Evolutionary conservation across 495 filamentous ascomycete species (phyloP), one percentile per base, ranked within the genome.

Genomic region (Neurospora sp.): DNA sequence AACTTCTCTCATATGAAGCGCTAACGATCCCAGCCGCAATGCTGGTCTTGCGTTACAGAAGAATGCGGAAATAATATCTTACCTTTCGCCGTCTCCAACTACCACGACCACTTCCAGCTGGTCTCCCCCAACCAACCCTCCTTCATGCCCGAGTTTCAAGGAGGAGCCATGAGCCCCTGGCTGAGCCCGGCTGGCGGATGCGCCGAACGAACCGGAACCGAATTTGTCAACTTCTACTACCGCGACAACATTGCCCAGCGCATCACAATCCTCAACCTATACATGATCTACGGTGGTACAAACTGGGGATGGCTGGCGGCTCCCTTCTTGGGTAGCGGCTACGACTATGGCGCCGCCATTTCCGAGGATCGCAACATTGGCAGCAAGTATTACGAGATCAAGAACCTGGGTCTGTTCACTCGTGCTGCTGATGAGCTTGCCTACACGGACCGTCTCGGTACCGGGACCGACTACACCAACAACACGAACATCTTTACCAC

Each of bases 131-230:
- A 70, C 40, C 83, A 87, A 74, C 89, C 89, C 0, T 81, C 77
- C 7, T 89, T 89, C 79, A 83, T 91, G 78, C 87, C 87, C 22
- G 89, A 91, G 75, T 91, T 91, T 75, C 89, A 91, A 74, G 89
- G 89, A 37, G 89, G 89, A 18, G 84, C 83, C 8, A 90, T 88
- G 74, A 89, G 88, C 75, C 87, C 88, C 12, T 90, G 89, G 89
- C 85, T 81, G 69, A 84, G 84, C 2, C 87, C 88, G 0, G 80
- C 85, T 69, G 88, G 87, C 18, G 84, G 84, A 10, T 86, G 84
- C 69, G 76, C 76, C 8, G 77, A 75, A 18, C 76, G 80, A 41
- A 84, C 82, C 1, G 83, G 80, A 1, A 75, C 82, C 1, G 82
- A 85, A 18, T 89, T 88, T 74, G 87, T 86, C 35, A 89, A 89